Evolutionary conservation across 768 basidiomycete genomes (phyloP).

Genomic region (Tephrocybe sp.): DNA sequence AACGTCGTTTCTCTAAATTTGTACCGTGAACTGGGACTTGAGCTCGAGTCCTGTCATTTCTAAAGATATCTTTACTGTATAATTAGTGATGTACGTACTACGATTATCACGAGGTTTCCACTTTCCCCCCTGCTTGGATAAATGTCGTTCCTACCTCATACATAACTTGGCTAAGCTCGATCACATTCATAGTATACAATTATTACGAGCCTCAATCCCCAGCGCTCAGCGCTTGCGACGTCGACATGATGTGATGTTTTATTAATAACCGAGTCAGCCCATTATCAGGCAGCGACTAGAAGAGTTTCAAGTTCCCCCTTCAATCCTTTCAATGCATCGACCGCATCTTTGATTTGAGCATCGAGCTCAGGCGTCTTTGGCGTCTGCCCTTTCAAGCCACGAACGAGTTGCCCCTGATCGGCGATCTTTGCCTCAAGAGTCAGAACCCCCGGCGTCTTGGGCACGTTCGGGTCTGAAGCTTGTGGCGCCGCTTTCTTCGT

Average conservation of each 20-base stretch:
- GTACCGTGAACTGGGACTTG: too few relatives aligned
- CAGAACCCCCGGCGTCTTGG: slow-evolving; percentile 71
- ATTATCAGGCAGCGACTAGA: background rate
- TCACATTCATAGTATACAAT: background rate
- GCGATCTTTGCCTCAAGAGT: slow-evolving; percentile 74
- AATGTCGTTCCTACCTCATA: too few relatives aligned
- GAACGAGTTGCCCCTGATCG: slow-evolving; percentile 74
- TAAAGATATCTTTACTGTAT: too few relatives aligned
- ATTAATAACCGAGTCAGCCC: background rate
- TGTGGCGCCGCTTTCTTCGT: slow-evolving; percentile 47
- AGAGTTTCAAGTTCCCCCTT: slow-evolving; percentile 54
- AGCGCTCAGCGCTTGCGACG: too few relatives aligned
- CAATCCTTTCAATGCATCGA: slow-evolving; percentile 63
- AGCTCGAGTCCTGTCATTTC: too few relatives aligned
- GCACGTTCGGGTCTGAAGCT: slow-evolving; percentile 42
- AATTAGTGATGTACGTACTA: too few relatives aligned
- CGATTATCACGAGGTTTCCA: too few relatives aligned
- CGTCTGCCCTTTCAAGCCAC: slow-evolving; percentile 64
- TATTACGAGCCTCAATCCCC: too few relatives aligned
- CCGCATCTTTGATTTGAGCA: slow-evolving; percentile 57
- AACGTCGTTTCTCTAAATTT: too few relatives aligned
- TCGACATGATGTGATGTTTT: too few relatives aligned
- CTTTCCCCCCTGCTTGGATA: too few relatives aligned
- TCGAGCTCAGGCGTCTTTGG: slow-evolving; percentile 64
- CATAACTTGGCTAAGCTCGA: too few relatives aligned